A percentile compares a stretch with the other conserved stretches of the same genome.
phyloP scores from a whole-genome alignment of 140 eudicot genomes.

The Bidens hawaiensis region DNA sequence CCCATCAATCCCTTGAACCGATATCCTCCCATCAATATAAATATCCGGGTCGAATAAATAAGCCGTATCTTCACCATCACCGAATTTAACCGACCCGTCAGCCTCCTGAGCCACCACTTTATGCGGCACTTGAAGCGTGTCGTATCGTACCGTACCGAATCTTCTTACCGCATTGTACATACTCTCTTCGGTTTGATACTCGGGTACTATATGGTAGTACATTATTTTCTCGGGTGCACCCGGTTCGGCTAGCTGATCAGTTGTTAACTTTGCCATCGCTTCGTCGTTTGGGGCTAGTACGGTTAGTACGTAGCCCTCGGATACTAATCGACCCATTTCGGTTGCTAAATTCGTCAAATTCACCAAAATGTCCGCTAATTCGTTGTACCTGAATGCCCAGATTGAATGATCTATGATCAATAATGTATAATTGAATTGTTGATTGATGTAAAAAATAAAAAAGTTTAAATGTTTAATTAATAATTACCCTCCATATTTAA shows the following conservation, averaged over 20 bases:
- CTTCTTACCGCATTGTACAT: conserved; percentile 88
- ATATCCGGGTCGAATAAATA: conserved; percentile 93
- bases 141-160: conserved; percentile 74
- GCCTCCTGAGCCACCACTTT: conserved; percentile 82
- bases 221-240: conserved; percentile 91
- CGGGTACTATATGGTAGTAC: conserved; percentile 85
- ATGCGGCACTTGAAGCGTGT: conserved; percentile 73
- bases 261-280: conserved; percentile 80
- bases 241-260: conserved; percentile 79
- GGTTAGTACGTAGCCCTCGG: conserved; percentile 81
- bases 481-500: conserved; percentile 72
- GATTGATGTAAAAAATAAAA: too few species aligned
- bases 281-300: conserved; percentile 92
- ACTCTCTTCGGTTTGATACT: conserved; percentile 97
- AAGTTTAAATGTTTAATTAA: neutral
- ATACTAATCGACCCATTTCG: conserved; percentile 81
- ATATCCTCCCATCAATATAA: conserved; percentile 81
- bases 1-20: conserved; percentile 93
- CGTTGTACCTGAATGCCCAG: conserved; percentile 46
- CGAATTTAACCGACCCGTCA: conserved; percentile 89
- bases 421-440: neutral
- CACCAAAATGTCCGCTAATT: conserved; percentile 84
- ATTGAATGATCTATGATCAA: conserved; percentile 1
- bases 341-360: conserved; percentile 76
- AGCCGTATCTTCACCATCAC: conserved; percentile 68